Evolutionary conservation across 768 basidiomycete species (phyloP).

Genomic region (Xerocomus spinulosus): DNA sequence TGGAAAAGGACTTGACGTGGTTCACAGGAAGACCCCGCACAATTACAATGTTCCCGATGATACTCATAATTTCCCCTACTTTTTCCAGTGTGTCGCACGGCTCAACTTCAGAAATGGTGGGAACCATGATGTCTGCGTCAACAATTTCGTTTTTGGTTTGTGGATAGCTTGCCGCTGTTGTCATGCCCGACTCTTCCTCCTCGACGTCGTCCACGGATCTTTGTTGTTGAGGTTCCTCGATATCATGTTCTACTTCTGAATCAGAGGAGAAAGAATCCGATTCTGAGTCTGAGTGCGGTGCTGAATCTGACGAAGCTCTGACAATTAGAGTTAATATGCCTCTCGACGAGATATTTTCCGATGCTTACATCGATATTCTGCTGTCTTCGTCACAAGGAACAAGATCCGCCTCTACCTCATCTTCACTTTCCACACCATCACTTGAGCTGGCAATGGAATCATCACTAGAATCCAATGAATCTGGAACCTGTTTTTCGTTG

Average conservation of each 20-base stretch:
- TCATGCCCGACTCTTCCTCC: constrained; percentile 48
- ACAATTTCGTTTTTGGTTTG: constrained; percentile 68
- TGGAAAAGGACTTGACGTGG: constrained; percentile 42
- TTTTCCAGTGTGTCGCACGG: constrained; percentile 63
- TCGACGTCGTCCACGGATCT: constrained; percentile 33
- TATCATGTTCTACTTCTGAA: constrained; percentile 16
- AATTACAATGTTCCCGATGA: constrained; percentile 70
- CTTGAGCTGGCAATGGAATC: constrained; percentile 52
- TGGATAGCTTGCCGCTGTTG: constrained; percentile 41
- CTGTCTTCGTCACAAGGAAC: constrained; percentile 41
- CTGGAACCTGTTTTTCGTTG: not conserved
- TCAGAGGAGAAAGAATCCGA: constrained; percentile 19
- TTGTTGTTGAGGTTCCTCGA: constrained; percentile 3
- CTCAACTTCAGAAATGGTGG: constrained; percentile 59
- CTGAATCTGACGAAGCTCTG: constrained; percentile 32
- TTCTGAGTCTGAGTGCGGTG: constrained; percentile 37
- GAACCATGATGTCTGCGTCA: constrained; percentile 56
- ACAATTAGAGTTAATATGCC: constrained; percentile 17
- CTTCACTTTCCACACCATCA: constrained; percentile 56
- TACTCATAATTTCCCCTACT: constrained; percentile 74
- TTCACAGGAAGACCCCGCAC: constrained; percentile 56
- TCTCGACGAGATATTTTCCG: not conserved
- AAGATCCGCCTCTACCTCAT: constrained; percentile 68
- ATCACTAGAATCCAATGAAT: constrained; percentile 29
- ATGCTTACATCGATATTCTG: constrained; percentile 19